A percentile compares a stretch with the other conserved stretches of the same genome.
Conservation (phyloP, 164 flowering plant species). For the Dillenia suffruticosa region DNA sequence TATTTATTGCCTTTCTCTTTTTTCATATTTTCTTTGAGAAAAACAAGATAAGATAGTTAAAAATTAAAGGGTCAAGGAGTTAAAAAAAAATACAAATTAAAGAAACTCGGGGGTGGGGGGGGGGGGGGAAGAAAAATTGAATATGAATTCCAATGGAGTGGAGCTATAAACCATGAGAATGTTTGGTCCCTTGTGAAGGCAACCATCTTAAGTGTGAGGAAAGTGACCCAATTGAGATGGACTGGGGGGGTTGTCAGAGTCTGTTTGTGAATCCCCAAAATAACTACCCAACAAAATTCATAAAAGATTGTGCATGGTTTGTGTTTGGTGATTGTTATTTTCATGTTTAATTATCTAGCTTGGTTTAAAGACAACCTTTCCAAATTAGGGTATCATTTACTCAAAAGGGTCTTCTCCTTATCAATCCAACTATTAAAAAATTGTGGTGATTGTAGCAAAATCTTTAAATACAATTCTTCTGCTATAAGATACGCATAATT, state of each 20-base stretch:
- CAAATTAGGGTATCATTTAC: conserved; percentile 7
- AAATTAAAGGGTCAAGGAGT: neutral
- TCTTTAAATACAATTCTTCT: too few species aligned
- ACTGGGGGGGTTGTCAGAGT: conserved; percentile 20
- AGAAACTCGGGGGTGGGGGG: too few species aligned
- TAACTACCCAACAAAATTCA: conserved; percentile 1
- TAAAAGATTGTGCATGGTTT: conserved; percentile 6
- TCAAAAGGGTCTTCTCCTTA: neutral
- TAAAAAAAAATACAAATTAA: neutral
- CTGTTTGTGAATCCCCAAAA: conserved; percentile 3
- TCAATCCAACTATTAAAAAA: too few species aligned
- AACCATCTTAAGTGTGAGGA: conserved; percentile 16
- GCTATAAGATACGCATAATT: too few species aligned
- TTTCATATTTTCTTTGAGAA: neutral
- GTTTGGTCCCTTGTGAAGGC: conserved; percentile 41
- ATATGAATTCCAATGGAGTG: conserved; percentile 3
- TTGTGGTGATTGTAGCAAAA: too few species aligned
- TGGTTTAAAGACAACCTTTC: neutral
- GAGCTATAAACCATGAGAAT: conserved; percentile 45
- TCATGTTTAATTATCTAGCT: too few species aligned
- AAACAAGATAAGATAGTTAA: neutral
- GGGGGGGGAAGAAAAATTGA: neutral
- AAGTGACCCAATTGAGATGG: conserved; percentile 45
- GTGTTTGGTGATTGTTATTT: too few species aligned
- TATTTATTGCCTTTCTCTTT: neutral